phyloP scores from a whole-genome alignment of 768 basidiomycete species.

The Tubosaeta brunneosetosa region DNA sequence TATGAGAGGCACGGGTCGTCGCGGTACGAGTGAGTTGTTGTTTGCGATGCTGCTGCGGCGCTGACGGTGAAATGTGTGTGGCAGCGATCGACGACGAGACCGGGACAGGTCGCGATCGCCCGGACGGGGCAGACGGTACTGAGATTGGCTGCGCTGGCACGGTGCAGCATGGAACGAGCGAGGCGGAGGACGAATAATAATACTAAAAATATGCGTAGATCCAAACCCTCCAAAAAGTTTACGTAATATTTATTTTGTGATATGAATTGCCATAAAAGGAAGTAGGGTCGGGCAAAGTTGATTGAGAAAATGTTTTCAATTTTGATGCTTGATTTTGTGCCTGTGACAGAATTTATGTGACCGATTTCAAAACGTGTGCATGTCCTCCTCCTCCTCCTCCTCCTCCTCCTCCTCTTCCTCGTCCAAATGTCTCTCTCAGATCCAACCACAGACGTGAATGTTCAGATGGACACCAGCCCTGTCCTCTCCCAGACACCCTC shows the following conservation, averaged over 20 bases:
- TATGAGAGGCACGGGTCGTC: slow-evolving; percentile 65
- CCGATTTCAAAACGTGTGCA: slow-evolving; percentile 15
- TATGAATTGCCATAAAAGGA: slow-evolving; percentile 13
- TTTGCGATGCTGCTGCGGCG: slow-evolving; percentile 12
- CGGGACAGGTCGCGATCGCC: slow-evolving; percentile 73
- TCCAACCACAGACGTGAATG: slow-evolving; percentile 3
- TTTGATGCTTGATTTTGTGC: slow-evolving; percentile 28
- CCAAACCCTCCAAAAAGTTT: not conserved
- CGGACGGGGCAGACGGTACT: slow-evolving; percentile 54
- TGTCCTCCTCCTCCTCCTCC: slow-evolving; percentile 10
- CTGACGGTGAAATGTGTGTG: slow-evolving; percentile 14
- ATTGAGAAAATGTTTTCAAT: slow-evolving; percentile 29
- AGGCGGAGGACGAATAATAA: slow-evolving; percentile 10
- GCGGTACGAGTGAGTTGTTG: slow-evolving; percentile 64
- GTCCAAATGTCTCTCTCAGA: slow-evolving; percentile 17
- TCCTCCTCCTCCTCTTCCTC: not conserved
- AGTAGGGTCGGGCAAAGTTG: slow-evolving; percentile 15
- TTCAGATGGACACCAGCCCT: slow-evolving; percentile 18
- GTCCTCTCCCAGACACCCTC: not conserved
- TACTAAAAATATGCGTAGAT: slow-evolving; percentile 1
- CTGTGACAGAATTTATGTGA: slow-evolving; percentile 35
- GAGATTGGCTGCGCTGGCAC: slow-evolving; percentile 12
- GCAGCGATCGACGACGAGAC: slow-evolving; percentile 66
- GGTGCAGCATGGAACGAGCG: slow-evolving; percentile 26
- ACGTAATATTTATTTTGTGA: slow-evolving; percentile 16